These are phyloP conservation scores for Clarireedia monteithiana DNA, from an alignment of 2,329 filamentous ascomycete species.

Conservation along the genomic window DNA sequence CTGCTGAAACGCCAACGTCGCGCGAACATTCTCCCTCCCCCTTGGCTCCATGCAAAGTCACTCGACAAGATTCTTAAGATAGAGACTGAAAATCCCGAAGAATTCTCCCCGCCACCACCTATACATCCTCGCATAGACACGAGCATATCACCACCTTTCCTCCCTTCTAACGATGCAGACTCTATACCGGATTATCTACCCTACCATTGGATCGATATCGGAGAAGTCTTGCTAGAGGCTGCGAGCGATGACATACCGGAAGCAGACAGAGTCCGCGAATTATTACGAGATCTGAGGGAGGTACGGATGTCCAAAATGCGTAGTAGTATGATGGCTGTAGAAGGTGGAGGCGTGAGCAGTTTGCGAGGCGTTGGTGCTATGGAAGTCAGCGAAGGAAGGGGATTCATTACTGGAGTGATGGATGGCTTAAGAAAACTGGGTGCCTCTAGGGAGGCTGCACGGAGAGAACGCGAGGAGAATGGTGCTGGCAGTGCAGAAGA, in stretches of 20 bases:
- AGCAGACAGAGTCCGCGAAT: slow-evolving; percentile 63
- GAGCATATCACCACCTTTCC: slow-evolving; percentile 62
- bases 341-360: slow-evolving; percentile 66
- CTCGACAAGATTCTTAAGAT: slow-evolving; percentile 71
- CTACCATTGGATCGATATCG: slow-evolving; percentile 92
- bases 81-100: slow-evolving; percentile 64
- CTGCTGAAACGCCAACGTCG: slow-evolving; percentile 90
- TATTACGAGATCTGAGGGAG: slow-evolving; percentile 77
- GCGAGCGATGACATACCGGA: slow-evolving; percentile 75
- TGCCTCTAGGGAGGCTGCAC: slow-evolving; percentile 67
- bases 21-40: slow-evolving; percentile 84
- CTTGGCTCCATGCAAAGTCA: slow-evolving; percentile 75
- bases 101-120: slow-evolving; percentile 71
- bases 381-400: slow-evolving; percentile 82
- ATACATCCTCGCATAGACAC: slow-evolving; percentile 44
- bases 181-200: slow-evolving; percentile 66
- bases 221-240: slow-evolving; percentile 77
- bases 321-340: slow-evolving; percentile 62
- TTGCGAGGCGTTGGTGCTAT: slow-evolving; percentile 76
- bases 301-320: slow-evolving; percentile 85
- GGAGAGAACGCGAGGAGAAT: slow-evolving; percentile 70
- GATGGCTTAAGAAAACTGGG: slow-evolving; percentile 83
- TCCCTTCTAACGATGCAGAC: slow-evolving; percentile 64
- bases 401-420: slow-evolving; percentile 77
- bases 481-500: slow-evolving; percentile 45